These are phyloP conservation scores for Galium porrigens DNA, from an alignment of 305 asterid genomes.

Conservation along the genomic window DNA sequence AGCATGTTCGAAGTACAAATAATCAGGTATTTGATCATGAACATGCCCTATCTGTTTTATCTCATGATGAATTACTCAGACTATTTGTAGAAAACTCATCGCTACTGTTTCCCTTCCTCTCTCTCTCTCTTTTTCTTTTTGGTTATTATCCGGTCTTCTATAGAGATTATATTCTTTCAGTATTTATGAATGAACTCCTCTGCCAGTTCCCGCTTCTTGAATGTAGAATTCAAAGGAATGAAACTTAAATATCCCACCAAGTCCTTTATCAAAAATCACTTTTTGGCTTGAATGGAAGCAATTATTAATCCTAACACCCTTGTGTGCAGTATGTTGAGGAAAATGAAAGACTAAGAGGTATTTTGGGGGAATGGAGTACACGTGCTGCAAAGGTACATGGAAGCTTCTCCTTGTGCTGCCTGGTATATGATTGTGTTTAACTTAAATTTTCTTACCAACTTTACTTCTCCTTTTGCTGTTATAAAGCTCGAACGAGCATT, in stretches of 20 bases:
- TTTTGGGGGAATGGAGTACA: slow-evolving; percentile 90
- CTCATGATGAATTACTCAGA: slow-evolving; percentile 25
- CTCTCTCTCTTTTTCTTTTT: not conserved
- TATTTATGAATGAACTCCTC: not conserved
- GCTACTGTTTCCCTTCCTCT: not conserved
- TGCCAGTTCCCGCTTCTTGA: not conserved
- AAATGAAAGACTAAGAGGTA: slow-evolving; percentile 89
- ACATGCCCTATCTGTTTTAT: not conserved
- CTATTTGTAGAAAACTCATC: not conserved
- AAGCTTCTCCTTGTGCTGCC: slow-evolving; percentile 1
- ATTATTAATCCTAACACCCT: not conserved
- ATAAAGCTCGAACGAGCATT: slow-evolving; percentile 79
- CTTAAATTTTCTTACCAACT: slow-evolving; percentile 9
- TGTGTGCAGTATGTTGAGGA: slow-evolving; percentile 72
- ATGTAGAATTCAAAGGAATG: not conserved
- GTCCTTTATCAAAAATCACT: not conserved
- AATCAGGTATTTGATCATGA: slow-evolving; percentile 43
- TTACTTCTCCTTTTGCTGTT: slow-evolving; percentile 11
- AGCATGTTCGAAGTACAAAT: slow-evolving; percentile 55
- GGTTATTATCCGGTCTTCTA: not conserved
- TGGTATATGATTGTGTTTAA: not conserved
- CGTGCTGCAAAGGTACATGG: slow-evolving; percentile 76
- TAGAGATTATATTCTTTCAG: not conserved
- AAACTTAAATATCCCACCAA: not conserved
- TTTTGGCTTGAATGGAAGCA: not conserved